Evolutionary conservation across 2,329 filamentous ascomycete species (phyloP).

Genomic region (Penicillium sp.): DNA sequence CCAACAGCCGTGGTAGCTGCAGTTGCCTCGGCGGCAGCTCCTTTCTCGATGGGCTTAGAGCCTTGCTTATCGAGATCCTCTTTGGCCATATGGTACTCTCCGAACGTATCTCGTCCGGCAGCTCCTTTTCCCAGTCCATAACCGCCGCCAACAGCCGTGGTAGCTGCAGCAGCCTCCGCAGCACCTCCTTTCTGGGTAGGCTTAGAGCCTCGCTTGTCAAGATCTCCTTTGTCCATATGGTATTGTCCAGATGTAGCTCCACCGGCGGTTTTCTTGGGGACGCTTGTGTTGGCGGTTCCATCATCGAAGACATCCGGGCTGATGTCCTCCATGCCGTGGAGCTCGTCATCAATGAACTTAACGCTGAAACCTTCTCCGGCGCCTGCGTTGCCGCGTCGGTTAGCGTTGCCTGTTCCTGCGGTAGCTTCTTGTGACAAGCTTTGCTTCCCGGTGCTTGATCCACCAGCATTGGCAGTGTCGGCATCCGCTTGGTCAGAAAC

Average conservation of each 20-base stretch:
- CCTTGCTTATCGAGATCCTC: background rate
- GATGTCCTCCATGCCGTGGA: slow-evolving; percentile 14
- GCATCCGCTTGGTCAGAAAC: background rate
- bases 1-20: background rate
- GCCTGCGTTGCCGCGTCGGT: background rate
- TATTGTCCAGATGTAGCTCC: slow-evolving; percentile 1
- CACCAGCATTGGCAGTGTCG: background rate
- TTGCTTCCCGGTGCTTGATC: background rate
- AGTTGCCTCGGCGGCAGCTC: background rate
- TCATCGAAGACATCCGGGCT: slow-evolving; percentile 15
- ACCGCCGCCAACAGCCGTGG: background rate
- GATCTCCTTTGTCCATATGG: slow-evolving; percentile 1
- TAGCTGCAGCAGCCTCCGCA: background rate
- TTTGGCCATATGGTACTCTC: slow-evolving; percentile 4
- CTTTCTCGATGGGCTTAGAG: slow-evolving; percentile 1
- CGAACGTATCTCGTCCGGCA: background rate
- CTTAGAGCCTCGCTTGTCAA: background rate
- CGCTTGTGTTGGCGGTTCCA: background rate
- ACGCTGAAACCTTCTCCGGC: background rate
- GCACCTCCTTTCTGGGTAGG: slow-evolving; percentile 2
- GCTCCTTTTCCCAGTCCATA: slow-evolving; percentile 8
- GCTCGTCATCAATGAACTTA: slow-evolving; percentile 10
- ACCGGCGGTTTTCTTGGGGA: background rate
- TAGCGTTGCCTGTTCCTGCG: background rate
- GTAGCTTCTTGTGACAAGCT: background rate